Evolutionary conservation across 805 yeast species (phyloP).

Genomic region (Cyberlindnera maclurae): DNA sequence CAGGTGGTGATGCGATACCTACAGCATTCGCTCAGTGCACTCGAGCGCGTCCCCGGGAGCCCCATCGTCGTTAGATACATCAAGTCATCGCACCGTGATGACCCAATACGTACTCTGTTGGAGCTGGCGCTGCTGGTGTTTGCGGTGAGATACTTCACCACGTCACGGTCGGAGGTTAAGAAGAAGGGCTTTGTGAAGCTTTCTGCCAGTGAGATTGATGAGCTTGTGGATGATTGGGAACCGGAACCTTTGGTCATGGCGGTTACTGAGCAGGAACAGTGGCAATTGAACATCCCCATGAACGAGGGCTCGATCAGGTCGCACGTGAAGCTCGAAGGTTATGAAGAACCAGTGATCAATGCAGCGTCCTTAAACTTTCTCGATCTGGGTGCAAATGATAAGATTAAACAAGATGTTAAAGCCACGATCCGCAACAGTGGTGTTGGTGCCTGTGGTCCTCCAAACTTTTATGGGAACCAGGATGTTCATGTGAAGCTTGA

Average conservation of each 20-base stretch:
- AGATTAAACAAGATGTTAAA: constrained; percentile 46
- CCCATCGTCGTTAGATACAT: constrained; percentile 60
- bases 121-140: constrained; percentile 72
- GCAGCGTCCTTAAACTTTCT: constrained; percentile 69
- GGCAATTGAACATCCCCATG: constrained; percentile 63
- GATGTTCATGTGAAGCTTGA: constrained; percentile 82
- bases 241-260: constrained; percentile 76
- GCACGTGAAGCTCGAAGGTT: constrained; percentile 19
- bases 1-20: constrained; percentile 5
- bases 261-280: constrained; percentile 40
- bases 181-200: constrained; percentile 64
- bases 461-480: constrained; percentile 94
- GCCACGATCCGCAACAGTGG: constrained; percentile 62
- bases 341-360: constrained; percentile 43
- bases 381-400: constrained; percentile 44
- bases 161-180: constrained; percentile 68
- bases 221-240: constrained; percentile 82
- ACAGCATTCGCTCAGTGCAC: constrained; percentile 5
- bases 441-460: constrained; percentile 98
- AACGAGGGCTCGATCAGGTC: constrained; percentile 44
- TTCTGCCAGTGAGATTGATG: constrained; percentile 62
- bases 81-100: constrained; percentile 81
- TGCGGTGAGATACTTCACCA: constrained; percentile 75
- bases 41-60: constrained; percentile 45
- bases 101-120: constrained; percentile 82